Percentiles rank a stretch among this genome's conserved stretches.
Evolutionary conservation across 345 rosid species (phyloP).

Genomic region (Iberis pinnata): DNA sequence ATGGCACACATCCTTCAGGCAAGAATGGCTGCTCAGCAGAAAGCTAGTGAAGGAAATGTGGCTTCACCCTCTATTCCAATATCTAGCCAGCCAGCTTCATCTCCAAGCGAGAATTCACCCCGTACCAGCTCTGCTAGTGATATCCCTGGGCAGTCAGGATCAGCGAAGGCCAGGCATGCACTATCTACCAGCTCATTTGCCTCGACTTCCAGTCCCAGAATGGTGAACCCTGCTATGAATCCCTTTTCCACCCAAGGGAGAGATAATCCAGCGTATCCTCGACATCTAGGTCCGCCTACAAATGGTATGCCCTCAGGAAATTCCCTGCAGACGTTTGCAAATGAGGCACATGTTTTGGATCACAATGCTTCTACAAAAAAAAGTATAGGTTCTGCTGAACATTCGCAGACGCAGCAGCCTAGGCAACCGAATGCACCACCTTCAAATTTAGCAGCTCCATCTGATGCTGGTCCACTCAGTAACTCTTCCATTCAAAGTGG

Average conservation of each 20-base stretch:
- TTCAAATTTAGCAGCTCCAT: constrained; percentile 44
- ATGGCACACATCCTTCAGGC: constrained; percentile 77
- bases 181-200: constrained; percentile 46
- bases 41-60: constrained; percentile 52
- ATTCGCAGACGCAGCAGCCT: constrained; percentile 51
- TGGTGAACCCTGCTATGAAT: constrained; percentile 42
- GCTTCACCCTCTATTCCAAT: constrained; percentile 42
- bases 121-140: constrained; percentile 75
- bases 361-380: constrained; percentile 49
- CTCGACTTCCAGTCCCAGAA: constrained; percentile 46
- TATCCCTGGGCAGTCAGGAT: constrained; percentile 68
- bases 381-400: constrained; percentile 42
- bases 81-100: constrained; percentile 65
- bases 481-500: constrained; percentile 46
- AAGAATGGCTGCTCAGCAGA: constrained; percentile 75
- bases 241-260: constrained; percentile 54
- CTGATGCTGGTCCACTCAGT: constrained; percentile 42
- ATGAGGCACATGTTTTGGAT: constrained; percentile 44
- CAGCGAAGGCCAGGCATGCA: constrained; percentile 55
- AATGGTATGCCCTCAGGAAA: constrained; percentile 69
- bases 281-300: constrained; percentile 44
- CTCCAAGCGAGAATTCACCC: constrained; percentile 66
- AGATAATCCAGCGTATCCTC: constrained; percentile 56
- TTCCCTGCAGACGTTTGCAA: constrained; percentile 57
- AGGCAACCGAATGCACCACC: constrained; percentile 59